phyloP scores from a whole-genome alignment of 305 asterid species.

The Solanum hybrid region DNA sequence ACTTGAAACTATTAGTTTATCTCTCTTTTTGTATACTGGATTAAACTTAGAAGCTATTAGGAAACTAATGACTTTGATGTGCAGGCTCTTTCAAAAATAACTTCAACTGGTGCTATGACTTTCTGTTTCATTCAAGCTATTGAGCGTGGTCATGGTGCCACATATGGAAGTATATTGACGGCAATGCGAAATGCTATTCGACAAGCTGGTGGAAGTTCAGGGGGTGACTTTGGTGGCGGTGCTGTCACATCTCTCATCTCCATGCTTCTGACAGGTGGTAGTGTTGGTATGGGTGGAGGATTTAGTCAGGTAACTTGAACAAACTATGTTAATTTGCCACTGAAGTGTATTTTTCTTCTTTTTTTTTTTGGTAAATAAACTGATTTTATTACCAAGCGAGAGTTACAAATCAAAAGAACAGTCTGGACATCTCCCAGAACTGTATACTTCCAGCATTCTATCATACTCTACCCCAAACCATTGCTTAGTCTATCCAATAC shows the following conservation, averaged over 20 bases:
- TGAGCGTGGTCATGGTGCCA: slow-evolving; percentile 70
- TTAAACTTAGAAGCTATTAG: background rate
- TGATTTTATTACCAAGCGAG: background rate
- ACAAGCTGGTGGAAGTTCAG: slow-evolving; percentile 41
- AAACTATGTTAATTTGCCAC: background rate
- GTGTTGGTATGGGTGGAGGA: slow-evolving; percentile 39
- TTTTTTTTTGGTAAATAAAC: no score
- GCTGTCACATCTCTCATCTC: slow-evolving; percentile 52
- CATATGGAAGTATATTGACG: slow-evolving; percentile 60
- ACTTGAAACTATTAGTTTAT: background rate
- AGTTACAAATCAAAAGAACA: background rate
- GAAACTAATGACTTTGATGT: slow-evolving; percentile 2
- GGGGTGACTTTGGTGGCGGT: slow-evolving; percentile 58
- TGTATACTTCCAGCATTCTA: background rate
- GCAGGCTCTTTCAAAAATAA: slow-evolving; percentile 79
- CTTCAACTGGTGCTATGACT: slow-evolving; percentile 97
- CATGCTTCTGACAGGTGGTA: slow-evolving; percentile 82
- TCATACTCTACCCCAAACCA: background rate
- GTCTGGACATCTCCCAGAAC: background rate
- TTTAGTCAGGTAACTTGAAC: slow-evolving; percentile 45
- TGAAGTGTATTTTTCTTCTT: background rate
- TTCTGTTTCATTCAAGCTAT: slow-evolving; percentile 94
- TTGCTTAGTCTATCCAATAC: background rate
- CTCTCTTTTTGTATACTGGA: background rate
- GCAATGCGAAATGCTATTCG: slow-evolving; percentile 79